phyloP scores from a whole-genome alignment of 352 stramenopile genomes.

The Peronospora farinosa region DNA sequence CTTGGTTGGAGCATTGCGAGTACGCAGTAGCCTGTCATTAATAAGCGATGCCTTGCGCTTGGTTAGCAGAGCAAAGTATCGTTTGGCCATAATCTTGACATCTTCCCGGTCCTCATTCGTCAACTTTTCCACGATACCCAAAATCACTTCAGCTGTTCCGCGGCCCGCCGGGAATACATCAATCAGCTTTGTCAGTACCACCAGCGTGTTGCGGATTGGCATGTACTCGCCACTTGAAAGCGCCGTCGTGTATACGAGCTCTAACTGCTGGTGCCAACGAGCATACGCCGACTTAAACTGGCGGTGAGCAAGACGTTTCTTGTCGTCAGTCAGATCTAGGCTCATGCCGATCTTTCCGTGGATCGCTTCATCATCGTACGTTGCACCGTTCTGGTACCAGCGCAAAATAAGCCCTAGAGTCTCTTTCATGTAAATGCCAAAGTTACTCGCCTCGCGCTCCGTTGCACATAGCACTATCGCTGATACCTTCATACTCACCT shows the following conservation, averaged over 20 bases:
- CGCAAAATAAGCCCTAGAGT: slow-evolving; percentile 58
- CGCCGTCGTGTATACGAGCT: slow-evolving; percentile 55
- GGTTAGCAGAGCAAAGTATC: slow-evolving; percentile 77
- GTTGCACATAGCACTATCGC: slow-evolving; percentile 77
- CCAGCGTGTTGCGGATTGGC: slow-evolving; percentile 77
- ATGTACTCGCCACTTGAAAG: slow-evolving; percentile 74
- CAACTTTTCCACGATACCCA: slow-evolving; percentile 60
- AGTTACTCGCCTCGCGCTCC: slow-evolving; percentile 79
- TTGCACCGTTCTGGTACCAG: slow-evolving; percentile 73
- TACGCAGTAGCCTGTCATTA: slow-evolving; percentile 52
- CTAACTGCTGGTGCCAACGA: slow-evolving; percentile 68
- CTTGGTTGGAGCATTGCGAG: slow-evolving; percentile 17
- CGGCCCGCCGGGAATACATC: slow-evolving; percentile 73
- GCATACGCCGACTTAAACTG: slow-evolving; percentile 75
- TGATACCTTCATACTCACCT: slow-evolving; percentile 68
- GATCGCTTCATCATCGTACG: slow-evolving; percentile 76
- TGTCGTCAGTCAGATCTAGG: slow-evolving; percentile 58
- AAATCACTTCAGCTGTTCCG: slow-evolving; percentile 48
- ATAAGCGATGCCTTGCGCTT: slow-evolving; percentile 64
- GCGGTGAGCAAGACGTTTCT: slow-evolving; percentile 48
- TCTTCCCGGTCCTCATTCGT: slow-evolving; percentile 82
- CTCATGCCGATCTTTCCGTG: slow-evolving; percentile 71
- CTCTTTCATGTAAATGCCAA: slow-evolving; percentile 83
- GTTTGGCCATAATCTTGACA: slow-evolving; percentile 87
- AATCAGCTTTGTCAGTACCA: slow-evolving; percentile 86